phyloP scores from a whole-genome alignment of 805 yeast genomes.

The Pichia insulana region DNA sequence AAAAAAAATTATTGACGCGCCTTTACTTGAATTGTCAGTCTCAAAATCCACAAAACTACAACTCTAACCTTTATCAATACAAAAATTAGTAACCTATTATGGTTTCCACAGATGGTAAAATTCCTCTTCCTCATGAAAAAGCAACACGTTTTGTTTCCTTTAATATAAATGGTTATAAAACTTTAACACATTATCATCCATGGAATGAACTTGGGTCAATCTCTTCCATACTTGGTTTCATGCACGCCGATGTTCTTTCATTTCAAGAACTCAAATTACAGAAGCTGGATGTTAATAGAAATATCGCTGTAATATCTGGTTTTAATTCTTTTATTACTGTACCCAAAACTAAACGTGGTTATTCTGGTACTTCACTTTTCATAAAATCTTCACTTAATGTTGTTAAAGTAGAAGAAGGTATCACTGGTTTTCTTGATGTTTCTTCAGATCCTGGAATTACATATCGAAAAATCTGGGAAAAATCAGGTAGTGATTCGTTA shows the following conservation, averaged over 20 bases:
- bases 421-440: slow-evolving; percentile 54
- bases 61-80: no score
- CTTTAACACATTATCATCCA: slow-evolving; percentile 74
- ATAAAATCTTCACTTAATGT: slow-evolving; percentile 50
- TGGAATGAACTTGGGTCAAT: slow-evolving; percentile 51
- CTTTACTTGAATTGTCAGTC: no score
- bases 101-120: slow-evolving; percentile 3
- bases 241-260: slow-evolving; percentile 71
- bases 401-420: slow-evolving; percentile 79
- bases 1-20: no score
- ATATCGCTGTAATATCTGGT: slow-evolving; percentile 37
- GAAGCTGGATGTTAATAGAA: slow-evolving; percentile 32
- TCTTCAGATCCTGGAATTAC: slow-evolving; percentile 10
- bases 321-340: slow-evolving; percentile 61
- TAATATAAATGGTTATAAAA: slow-evolving; percentile 79
- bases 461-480: slow-evolving; percentile 22
- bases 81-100: no score
- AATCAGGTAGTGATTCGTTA: slow-evolving; percentile 4
- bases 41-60: no score
- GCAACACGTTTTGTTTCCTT: slow-evolving; percentile 37
- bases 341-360: slow-evolving; percentile 67
- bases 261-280: slow-evolving; percentile 80
- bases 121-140: slow-evolving; percentile 2
- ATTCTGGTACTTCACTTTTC: slow-evolving; percentile 87
- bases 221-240: slow-evolving; percentile 38